Evolutionary conservation across 495 filamentous ascomycete species (phyloP), one percentile per base, ranked within the genome.

Genomic region (Bathelium albidoporum): DNA sequence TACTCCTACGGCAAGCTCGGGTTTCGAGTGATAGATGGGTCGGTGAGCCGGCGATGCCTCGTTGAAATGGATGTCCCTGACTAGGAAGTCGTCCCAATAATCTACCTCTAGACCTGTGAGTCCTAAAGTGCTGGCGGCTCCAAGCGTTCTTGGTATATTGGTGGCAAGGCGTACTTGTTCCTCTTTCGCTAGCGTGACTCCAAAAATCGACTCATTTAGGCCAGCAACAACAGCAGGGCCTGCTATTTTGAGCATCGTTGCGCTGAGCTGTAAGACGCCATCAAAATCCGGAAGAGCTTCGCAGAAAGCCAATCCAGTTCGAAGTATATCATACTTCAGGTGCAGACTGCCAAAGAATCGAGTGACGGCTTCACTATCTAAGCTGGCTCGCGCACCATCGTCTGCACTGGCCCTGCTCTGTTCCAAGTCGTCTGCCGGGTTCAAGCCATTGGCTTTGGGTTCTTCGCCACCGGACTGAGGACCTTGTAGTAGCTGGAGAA

Each of bases 71-170:
- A 98, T 80, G 65, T 86, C 91, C 34, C 94, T 84, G 44, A 98
- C 80, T 0, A 98, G 80, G 70, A 98, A 97, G 58, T 93, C 88
- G 73, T 98, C 94, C 94, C 94, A 98, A 70, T 95, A 98, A 60
- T 93, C 88, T 20, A 89, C 90, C 62, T 87, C 81, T 53, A 93
- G 71, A 62, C 85, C 71, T 3, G 79, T 73, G 1, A 90, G 73
- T 0, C 92, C 91, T 39, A 96, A n/a, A 3, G 61, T 75, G 64
- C 87, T 87, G 0, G 88, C 86, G 22, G 91, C 83, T 36, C 81
- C 84, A 20, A 91, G 81, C 11, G 92, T 97, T 63, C 93, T 86
- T 28, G 85, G 83, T 61, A 97, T 91, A 62, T 91, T 96, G 36
- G 87, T 87, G 24, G 84, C 78, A 26, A 97, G 78, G 43, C 87